Conservation (phyloP, 164 flowering plant species). For the Stephania yunnanensis region DNA sequence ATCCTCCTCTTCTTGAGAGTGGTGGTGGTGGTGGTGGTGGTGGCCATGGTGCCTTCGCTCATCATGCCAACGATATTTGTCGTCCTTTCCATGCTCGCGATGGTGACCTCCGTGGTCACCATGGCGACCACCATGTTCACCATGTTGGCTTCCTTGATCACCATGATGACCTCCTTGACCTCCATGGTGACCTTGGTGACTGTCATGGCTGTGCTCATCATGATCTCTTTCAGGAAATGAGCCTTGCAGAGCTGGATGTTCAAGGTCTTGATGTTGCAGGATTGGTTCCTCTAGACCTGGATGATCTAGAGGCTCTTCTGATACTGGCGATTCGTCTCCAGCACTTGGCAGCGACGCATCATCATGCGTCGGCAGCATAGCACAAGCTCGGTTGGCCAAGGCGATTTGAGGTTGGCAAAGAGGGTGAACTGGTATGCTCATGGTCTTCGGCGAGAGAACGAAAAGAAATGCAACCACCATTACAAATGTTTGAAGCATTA, state of each 20-base stretch:
- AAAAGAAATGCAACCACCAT: neutral
- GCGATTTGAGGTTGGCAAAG: conserved; percentile 36
- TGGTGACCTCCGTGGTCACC: neutral
- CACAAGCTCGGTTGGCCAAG: conserved; percentile 44
- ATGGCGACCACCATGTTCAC: neutral
- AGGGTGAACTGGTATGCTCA: conserved; percentile 15
- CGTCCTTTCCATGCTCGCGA: neutral
- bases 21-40: conserved; percentile 15
- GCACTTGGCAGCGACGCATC: neutral
- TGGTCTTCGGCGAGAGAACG: neutral
- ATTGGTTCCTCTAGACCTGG: too few relatives aligned
- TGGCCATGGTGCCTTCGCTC: neutral
- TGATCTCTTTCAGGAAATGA: too few relatives aligned
- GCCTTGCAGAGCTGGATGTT: too few relatives aligned
- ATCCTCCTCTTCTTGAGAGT: conserved; percentile 14
- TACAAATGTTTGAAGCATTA: neutral
- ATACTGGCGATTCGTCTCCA: too few relatives aligned
- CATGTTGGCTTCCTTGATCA: neutral
- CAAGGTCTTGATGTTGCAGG: too few relatives aligned
- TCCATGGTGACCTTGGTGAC: too few relatives aligned
- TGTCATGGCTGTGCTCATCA: too few relatives aligned
- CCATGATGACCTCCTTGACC: too few relatives aligned
- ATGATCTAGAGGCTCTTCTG: too few relatives aligned
- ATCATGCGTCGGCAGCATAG: conserved; percentile 9
- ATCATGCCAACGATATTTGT: neutral